Evolutionary conservation across 202 grass and related monocot species (phyloP).

Genomic region (Schoenoplectus tabernaemontani): DNA sequence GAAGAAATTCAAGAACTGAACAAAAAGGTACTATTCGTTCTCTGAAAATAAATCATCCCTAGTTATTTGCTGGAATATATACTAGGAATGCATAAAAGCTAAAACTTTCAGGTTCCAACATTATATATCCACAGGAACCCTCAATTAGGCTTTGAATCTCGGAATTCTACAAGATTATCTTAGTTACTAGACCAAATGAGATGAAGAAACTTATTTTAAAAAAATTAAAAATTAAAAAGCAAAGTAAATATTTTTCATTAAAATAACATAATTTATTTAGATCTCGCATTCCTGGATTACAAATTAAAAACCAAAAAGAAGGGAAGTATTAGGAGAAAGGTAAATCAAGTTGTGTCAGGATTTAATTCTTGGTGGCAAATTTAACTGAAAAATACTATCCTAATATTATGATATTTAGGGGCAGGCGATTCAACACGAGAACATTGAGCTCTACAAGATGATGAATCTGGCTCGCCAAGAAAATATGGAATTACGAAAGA

Average conservation of each 20-base stretch:
- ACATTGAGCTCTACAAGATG: conserved; percentile 62
- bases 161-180: not conserved
- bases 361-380: not conserved
- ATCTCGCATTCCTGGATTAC: too few species aligned
- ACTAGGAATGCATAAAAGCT: too few species aligned
- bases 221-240: too few species aligned
- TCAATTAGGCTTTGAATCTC: not conserved
- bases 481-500: conserved; percentile 57
- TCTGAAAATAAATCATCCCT: not conserved
- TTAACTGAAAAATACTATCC: conserved; percentile 16
- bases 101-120: not conserved
- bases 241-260: too few species aligned
- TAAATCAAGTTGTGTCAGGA: not conserved
- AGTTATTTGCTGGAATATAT: too few species aligned
- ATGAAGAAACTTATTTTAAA: not conserved
- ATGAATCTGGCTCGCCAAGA: conserved; percentile 51
- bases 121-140: not conserved
- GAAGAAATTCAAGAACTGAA: conserved; percentile 72
- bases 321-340: not conserved
- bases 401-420: conserved; percentile 29
- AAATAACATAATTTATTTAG: too few species aligned
- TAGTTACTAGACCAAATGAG: not conserved
- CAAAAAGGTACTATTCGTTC: conserved; percentile 39
- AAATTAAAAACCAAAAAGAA: not conserved
- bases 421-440: conserved; percentile 52